Evolutionary conservation across 1,139 yeast species (phyloP), one percentile per base, ranked within the genome.

Genomic region (Diutina pseudorugosa): DNA sequence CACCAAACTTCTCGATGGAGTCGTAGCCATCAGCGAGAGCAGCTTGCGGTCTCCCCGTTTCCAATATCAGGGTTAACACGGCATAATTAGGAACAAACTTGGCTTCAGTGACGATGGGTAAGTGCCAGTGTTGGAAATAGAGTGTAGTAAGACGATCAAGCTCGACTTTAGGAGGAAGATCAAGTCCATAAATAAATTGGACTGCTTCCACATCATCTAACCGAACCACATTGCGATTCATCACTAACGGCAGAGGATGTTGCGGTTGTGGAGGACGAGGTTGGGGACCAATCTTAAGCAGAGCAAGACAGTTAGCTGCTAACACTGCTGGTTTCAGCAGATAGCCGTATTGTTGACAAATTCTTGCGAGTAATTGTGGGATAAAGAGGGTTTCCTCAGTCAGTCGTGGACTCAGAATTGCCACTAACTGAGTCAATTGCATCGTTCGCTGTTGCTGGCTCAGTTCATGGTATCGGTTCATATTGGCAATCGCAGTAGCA

Each of bases 61-160:
- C 79, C 12, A 77, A 59, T 11, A 77, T 67, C n/a, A 66, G 61
- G 16, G 72, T 68, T 52, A 81, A 76, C 47, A 69, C 70, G 36
- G 71, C 63, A 60, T 85, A 88, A 58, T 79, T 79, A 36, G 72
- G 69, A 61, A 84, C 70, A 60, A 88, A 88, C 4, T 79, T 72
- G 51, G 77, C 77, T 59, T 82, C 80, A 63, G 86, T 87, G 52
- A 89, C 63, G 11, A 87, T 73, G 0, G 96, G 94, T 47, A 84
- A 72, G 41, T 88, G 85, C 95, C 96, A 90, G 56, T 85, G 85
- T 57, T 82, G 83, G 67, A 88, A 89, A 63, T 79, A 90, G 1
- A 77, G 65, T 0, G 83, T 76, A 44, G 80, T 71, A 43, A 81
- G 67, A 33, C 78, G 77, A 59, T 83, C 86, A 57, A 81, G 62